A percentile compares a stretch with the other conserved stretches of the same genome.
phyloP scores from a whole-genome alignment of 23 red algal genomes.

The Gracilaria domingensis region DNA sequence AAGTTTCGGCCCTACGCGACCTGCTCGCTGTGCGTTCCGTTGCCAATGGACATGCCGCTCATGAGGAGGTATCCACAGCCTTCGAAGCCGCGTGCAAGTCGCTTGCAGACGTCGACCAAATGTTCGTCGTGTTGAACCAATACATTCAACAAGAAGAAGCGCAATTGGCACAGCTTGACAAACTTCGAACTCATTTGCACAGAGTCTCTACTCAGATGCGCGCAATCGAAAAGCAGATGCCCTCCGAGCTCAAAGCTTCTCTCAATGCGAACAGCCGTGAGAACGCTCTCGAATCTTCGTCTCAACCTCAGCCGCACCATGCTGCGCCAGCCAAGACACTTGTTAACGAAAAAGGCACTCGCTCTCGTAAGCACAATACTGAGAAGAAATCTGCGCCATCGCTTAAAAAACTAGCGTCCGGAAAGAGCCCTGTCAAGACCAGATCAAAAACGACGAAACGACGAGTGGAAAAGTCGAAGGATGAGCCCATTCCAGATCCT shows the following conservation, averaged over 20 bases:
- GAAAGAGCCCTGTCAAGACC: neutral
- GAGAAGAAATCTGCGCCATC: too few species aligned
- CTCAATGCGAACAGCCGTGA: neutral
- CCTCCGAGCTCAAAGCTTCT: slow-evolving; percentile 7
- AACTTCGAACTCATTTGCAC: slow-evolving; percentile 6
- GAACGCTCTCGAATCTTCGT: neutral
- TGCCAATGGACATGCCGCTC: neutral
- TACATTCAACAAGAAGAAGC: slow-evolving; percentile 43
- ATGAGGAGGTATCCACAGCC: slow-evolving; percentile 19
- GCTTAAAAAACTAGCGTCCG: slow-evolving; percentile 5
- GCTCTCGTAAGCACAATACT: neutral
- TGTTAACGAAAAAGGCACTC: neutral
- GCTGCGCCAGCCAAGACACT: neutral
- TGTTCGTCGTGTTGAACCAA: slow-evolving; percentile 5
- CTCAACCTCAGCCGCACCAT: neutral
- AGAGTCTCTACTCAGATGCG: neutral
- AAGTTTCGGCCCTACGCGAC: slow-evolving; percentile 39
- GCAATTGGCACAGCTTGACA: slow-evolving; percentile 10
- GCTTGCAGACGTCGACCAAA: slow-evolving; percentile 37
- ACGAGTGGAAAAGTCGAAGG: neutral
- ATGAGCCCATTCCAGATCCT: neutral
- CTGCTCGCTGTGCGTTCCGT: slow-evolving; percentile 25
- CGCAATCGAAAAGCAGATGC: slow-evolving; percentile 41
- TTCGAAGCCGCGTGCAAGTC: slow-evolving; percentile 17
- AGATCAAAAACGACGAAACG: neutral